Base-by-base conservation (phyloP, 371 early-diverging fungal genomes). In the Lichtheimia hyalospora region DNA sequence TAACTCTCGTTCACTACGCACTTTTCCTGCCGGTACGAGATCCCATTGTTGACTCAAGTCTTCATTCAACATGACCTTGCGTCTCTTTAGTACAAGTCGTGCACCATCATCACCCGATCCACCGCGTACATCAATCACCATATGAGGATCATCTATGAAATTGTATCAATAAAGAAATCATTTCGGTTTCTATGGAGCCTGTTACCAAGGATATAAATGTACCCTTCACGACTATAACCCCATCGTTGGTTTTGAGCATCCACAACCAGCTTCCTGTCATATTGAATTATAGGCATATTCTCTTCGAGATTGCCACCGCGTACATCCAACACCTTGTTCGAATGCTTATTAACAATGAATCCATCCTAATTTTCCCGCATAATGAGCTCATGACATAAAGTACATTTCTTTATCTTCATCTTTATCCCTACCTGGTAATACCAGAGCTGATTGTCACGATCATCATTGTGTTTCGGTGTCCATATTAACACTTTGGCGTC, bases 391-490 rank as follows among this genome's bases (percentile, higher is more conserved):
- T 21, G 14, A 49, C 24, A 48, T 42, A 6, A 24, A n/a, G n/a
- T n/a, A n/a, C n/a, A n/a, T n/a, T 39, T 3, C 43, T 27, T 34
- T 21, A 24, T 39, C 39, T 16, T 53, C 20, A 7, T 49, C 41
- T 16, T 48, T 25, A 49, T 13, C 12, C 34, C 10, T 74, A 75
- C 70, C 66, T 74, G 68, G 24, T 74, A 75, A 59, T 75, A 77
- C 77, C 77, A 80, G 5, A 80, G 56, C 48, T 80, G 80, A 43
- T 77, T 80, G 13, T 76, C 80, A 54, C 80, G 63, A 46, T 76
- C 80, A 8, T 73, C 67, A 49, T 74, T 73, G 27, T 74, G 70
- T 24, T 80, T 80, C 1, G 77, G 77, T 51, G 75, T 65, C 77
- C 77, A 77, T 49, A 80, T 63, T 10, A 80, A 48, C 43, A 78